These are phyloP conservation scores for Cucurbita argyrosperma DNA, from an alignment of 306 rosid genomes.

Conservation along the genomic window DNA sequence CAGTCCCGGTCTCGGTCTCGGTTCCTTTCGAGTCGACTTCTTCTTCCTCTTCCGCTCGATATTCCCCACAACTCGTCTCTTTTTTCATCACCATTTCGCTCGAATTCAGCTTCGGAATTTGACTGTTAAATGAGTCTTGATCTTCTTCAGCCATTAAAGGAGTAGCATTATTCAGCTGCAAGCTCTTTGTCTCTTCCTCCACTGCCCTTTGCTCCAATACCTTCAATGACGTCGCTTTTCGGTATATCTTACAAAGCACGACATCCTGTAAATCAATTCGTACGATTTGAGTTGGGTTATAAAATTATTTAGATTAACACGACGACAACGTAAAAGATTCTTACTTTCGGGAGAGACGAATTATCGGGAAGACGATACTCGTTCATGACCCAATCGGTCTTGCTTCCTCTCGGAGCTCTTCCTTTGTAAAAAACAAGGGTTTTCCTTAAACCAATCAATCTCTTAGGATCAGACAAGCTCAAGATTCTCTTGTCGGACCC, in stretches of 20 bases:
- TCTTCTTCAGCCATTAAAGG: not conserved
- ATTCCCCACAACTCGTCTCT: not conserved
- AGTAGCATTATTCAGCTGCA: not conserved
- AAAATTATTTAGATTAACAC: too few relatives aligned
- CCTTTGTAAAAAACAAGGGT: conserved; percentile 81
- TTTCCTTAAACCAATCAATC: conserved; percentile 65
- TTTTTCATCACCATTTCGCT: not conserved
- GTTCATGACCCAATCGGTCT: conserved; percentile 96
- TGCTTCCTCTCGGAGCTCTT: conserved; percentile 74
- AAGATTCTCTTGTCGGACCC: conserved; percentile 76
- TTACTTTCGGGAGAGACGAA: conserved; percentile 40
- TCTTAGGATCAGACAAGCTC: conserved; percentile 52
- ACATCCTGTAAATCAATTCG: conserved; percentile 36
- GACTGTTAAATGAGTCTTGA: not conserved
- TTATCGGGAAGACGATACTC: conserved; percentile 80
- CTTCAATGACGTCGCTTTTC: conserved; percentile 90
- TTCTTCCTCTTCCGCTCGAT: not conserved
- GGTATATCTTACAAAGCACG: conserved; percentile 75
- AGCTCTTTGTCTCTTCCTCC: conserved; percentile 39
- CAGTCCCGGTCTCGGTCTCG: too few relatives aligned
- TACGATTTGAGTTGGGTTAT: too few relatives aligned
- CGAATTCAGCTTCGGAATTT: not conserved
- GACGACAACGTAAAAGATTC: too few relatives aligned
- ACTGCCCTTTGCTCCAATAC: conserved; percentile 82
- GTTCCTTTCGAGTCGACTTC: not conserved